Evolutionary conservation across 2,329 filamentous ascomycete genomes (phyloP).

Genomic region (Curvularia sp.): DNA sequence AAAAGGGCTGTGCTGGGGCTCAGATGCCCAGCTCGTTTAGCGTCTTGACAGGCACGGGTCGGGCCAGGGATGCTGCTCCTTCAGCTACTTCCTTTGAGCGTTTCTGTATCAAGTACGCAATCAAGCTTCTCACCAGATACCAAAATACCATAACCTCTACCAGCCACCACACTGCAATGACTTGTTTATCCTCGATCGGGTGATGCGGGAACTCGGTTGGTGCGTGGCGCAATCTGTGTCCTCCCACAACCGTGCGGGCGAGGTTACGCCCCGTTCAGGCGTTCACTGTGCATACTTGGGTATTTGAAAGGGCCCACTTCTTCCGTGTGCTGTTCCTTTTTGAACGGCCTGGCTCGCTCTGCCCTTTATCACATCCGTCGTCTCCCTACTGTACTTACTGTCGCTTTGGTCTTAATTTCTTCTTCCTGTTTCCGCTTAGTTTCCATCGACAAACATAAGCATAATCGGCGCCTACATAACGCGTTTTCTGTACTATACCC

Average conservation of each 20-base stretch:
- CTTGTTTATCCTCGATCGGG: constrained; percentile 17
- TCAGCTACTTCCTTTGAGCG: constrained; percentile 24
- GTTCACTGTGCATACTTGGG: constrained; percentile 12
- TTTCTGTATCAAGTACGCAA: constrained; percentile 19
- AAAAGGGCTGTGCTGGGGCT: constrained; percentile 21
- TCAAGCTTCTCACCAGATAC: constrained; percentile 29
- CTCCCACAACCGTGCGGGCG: constrained; percentile 11
- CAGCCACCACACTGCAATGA: constrained; percentile 19
- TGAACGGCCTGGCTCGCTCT: constrained; percentile 16
- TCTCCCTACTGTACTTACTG: constrained; percentile 16
- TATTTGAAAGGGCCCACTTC: not conserved
- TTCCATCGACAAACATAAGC: constrained; percentile 1
- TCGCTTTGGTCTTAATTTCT: constrained; percentile 13
- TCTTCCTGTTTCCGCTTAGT: constrained; percentile 6
- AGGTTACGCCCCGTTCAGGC: constrained; percentile 20
- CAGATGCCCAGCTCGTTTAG: constrained; percentile 20
- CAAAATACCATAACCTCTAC: constrained; percentile 21
- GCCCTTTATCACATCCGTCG: constrained; percentile 10
- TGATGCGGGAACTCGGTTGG: constrained; percentile 9
- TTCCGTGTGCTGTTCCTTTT: constrained; percentile 17
- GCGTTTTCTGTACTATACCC: not conserved
- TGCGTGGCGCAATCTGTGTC: constrained; percentile 13
- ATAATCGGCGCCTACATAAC: not conserved
- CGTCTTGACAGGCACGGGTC: constrained; percentile 12
- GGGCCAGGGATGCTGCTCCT: constrained; percentile 21